phyloP scores from a whole-genome alignment of 1,139 yeast genomes.

The Diutina pseudorugosa region DNA sequence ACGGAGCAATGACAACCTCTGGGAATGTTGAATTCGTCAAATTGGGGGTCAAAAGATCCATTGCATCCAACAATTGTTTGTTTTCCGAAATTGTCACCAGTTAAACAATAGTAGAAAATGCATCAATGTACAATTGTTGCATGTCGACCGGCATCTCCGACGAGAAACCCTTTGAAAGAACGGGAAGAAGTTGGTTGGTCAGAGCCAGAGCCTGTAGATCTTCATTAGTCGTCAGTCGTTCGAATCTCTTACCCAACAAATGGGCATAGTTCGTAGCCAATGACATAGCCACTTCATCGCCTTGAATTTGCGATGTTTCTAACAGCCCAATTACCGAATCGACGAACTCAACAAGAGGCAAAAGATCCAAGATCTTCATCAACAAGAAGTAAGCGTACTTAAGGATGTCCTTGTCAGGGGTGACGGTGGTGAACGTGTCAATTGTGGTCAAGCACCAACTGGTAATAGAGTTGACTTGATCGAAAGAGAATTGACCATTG shows the following conservation, averaged over 20 bases:
- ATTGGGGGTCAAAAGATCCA: conserved; percentile 36
- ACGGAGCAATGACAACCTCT: conserved; percentile 67
- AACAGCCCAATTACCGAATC: conserved; percentile 49
- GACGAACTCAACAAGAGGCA: conserved; percentile 68
- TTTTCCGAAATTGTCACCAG: conserved; percentile 41
- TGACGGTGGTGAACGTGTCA: conserved; percentile 16
- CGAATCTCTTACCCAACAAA: conserved; percentile 60
- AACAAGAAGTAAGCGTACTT: conserved; percentile 34
- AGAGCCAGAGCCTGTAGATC: conserved; percentile 29
- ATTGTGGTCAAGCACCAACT: conserved; percentile 25
- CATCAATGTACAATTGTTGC: conserved; percentile 59
- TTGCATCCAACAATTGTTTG: conserved; percentile 32
- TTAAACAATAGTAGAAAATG: conserved; percentile 48
- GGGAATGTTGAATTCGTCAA: conserved; percentile 12
- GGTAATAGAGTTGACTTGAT: conserved; percentile 31
- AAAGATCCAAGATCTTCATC: conserved; percentile 48
- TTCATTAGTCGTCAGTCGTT: conserved; percentile 43
- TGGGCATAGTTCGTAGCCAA: conserved; percentile 42
- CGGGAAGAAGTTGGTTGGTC: conserved; percentile 27
- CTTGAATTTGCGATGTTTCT: conserved; percentile 18
- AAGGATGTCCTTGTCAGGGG: conserved; percentile 11
- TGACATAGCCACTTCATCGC: conserved; percentile 20
- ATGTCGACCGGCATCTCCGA: conserved; percentile 32
- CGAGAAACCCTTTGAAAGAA: conserved; percentile 33
- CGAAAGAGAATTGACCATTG: conserved; percentile 19